A percentile compares a stretch with the other conserved stretches of the same genome.
Evolutionary conservation across 805 yeast species (phyloP).

Genomic region (Wickerhamiella parazyma): DNA sequence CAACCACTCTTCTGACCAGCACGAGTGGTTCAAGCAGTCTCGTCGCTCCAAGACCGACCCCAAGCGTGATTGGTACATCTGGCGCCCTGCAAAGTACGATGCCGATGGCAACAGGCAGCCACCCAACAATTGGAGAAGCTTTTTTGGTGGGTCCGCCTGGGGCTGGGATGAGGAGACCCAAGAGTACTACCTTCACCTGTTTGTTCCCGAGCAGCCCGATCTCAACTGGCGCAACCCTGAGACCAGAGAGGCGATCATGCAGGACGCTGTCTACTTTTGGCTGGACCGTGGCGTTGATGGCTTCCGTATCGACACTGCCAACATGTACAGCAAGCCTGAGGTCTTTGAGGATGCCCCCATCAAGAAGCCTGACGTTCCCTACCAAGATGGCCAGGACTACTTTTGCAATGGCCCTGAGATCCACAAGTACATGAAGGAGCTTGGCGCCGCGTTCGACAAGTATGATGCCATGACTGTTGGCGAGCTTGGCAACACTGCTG

Average conservation of each 20-base stretch:
- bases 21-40: constrained; percentile 46
- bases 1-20: constrained; percentile 44
- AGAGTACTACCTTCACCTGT: constrained; percentile 42
- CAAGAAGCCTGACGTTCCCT: constrained; percentile 29
- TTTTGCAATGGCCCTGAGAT: constrained; percentile 39
- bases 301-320: constrained; percentile 44
- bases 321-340: constrained; percentile 38
- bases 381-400: constrained; percentile 29
- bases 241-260: constrained; percentile 23
- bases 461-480: constrained; percentile 45
- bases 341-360: constrained; percentile 37
- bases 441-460: constrained; percentile 32
- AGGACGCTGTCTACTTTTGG: constrained; percentile 40
- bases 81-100: constrained; percentile 39
- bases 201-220: constrained; percentile 45
- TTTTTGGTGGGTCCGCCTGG: constrained; percentile 46
- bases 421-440: constrained; percentile 44
- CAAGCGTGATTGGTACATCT: constrained; percentile 49
- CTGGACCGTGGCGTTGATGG: constrained; percentile 42
- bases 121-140: constrained; percentile 44
- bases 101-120: constrained; percentile 38
- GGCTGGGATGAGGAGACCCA: constrained; percentile 38
- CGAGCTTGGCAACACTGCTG: constrained; percentile 35
- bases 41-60: constrained; percentile 37
- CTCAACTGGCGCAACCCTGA: constrained; percentile 44